Base-by-base conservation (phyloP, 2,329 filamentous ascomycete genomes). In the Apiospora saccharicola region DNA sequence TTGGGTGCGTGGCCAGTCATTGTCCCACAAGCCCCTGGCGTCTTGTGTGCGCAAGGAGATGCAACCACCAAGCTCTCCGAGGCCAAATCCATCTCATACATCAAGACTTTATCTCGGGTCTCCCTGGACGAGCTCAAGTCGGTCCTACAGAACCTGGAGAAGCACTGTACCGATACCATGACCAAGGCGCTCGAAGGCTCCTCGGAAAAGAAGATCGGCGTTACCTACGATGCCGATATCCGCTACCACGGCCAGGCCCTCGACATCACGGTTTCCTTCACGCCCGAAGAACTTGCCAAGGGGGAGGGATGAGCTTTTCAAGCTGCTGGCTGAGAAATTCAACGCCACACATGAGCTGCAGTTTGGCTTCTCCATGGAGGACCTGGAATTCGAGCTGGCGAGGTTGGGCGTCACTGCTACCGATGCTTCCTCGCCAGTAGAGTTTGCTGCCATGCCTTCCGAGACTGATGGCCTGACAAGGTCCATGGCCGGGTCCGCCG, bases 1-100 rank as follows among this genome's bases (percentile, higher is more conserved):
- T 81, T 88, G 6, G 84, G 85, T 0, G 84, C 85, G 2, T 87
- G 84, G 83, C 86, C 86, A 5, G 85, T 88, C n/a, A 86, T 87
- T n/a, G 79, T 88, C 2, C 86, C 86, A 14, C 85, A 84, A 1
- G 85, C 85, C 1, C 86, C 86, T 5, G 86, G 86, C 30, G 84
- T 86, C 13, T 78, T 87, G 0, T 88, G 86, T 73, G 86, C 86
- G 2, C 83, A 85, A 71, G 86, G 86, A 0, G 86, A 88, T 78
- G 84, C 83, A 3, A 86, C 84, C 0, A 87, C 86, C 0, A 85
- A 85, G 74, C 82, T 87, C 75, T 83, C 83, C 53, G 84, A 86
- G 68, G 83, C 85, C 57, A 80, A 85, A 71, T 86, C 84, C 2
- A 79, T 79, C 71, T 85, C 85, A 0, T 87, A 84, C 70, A 86